These are phyloP conservation scores for Crithidia expoeki DNA, from an alignment of 208 protist species.

Conservation along the genomic window DNA sequence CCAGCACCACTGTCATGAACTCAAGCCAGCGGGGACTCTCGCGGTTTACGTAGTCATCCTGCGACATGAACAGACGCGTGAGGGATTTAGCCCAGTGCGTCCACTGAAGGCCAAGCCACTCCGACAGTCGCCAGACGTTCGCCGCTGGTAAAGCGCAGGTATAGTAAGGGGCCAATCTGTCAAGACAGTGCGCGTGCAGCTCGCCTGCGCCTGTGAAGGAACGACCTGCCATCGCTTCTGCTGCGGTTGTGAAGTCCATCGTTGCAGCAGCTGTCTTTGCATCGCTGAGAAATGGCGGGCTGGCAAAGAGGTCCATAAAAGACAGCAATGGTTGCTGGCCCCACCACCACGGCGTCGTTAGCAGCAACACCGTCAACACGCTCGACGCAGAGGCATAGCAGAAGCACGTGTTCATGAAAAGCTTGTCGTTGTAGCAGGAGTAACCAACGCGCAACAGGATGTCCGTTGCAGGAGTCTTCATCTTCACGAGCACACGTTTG, in stretches of 20 bases:
- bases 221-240: background rate
- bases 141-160: constrained; percentile 31
- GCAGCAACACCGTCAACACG: constrained; percentile 19
- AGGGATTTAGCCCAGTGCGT: constrained; percentile 26
- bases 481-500: constrained; percentile 44
- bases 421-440: constrained; percentile 57
- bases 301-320: constrained; percentile 44
- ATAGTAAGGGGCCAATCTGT: constrained; percentile 2
- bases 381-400: constrained; percentile 18
- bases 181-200: constrained; percentile 30
- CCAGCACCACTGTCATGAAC: constrained; percentile 30
- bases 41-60: constrained; percentile 12
- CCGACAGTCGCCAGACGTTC: constrained; percentile 42
- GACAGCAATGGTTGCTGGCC: constrained; percentile 22
- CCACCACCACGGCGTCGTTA: constrained; percentile 42
- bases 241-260: background rate
- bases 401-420: constrained; percentile 30
- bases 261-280: no score
- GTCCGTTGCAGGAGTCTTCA: constrained; percentile 17
- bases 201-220: constrained; percentile 43
- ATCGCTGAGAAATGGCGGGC: constrained; percentile 15
- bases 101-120: constrained; percentile 50
- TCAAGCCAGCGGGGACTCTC: constrained; percentile 43
- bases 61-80: constrained; percentile 15
- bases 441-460: constrained; percentile 40